These are phyloP conservation scores for Hsuehochloa calcarea DNA, from an alignment of 176 grass and related monocot genomes.

Conservation along the genomic window DNA sequence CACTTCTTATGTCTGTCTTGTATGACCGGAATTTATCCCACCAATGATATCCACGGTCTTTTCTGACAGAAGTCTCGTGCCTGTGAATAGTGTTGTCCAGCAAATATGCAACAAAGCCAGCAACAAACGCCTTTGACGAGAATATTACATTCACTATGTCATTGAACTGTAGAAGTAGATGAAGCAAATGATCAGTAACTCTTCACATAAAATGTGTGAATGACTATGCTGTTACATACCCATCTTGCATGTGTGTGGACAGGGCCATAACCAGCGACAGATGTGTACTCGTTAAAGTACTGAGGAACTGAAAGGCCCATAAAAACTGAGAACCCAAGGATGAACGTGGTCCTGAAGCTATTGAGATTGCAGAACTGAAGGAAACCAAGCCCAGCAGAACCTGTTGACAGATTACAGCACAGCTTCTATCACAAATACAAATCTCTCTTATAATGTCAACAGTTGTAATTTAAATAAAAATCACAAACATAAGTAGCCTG, in stretches of 20 bases:
- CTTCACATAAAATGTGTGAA: background rate
- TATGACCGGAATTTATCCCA: constrained; percentile 94
- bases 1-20: constrained; percentile 72
- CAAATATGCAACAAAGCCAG: constrained; percentile 73
- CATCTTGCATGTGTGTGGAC: constrained; percentile 85
- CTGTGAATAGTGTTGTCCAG: constrained; percentile 89
- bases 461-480: background rate
- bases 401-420: constrained; percentile 45
- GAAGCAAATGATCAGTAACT: constrained; percentile 2
- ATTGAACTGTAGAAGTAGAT: constrained; percentile 67
- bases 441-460: background rate
- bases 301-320: constrained; percentile 97
- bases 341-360: constrained; percentile 97
- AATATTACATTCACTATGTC: constrained; percentile 95
- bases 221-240: constrained; percentile 40
- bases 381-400: constrained; percentile 82
- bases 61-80: constrained; percentile 50
- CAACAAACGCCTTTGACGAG: constrained; percentile 94
- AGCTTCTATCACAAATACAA: constrained; percentile 29
- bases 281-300: constrained; percentile 98
- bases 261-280: constrained; percentile 88
- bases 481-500: background rate
- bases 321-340: constrained; percentile 91
- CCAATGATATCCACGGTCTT: constrained; percentile 88
- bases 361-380: constrained; percentile 99